Evolutionary conservation across 2,329 filamentous ascomycete species (phyloP).

Genomic region (Truncatella angustata): DNA sequence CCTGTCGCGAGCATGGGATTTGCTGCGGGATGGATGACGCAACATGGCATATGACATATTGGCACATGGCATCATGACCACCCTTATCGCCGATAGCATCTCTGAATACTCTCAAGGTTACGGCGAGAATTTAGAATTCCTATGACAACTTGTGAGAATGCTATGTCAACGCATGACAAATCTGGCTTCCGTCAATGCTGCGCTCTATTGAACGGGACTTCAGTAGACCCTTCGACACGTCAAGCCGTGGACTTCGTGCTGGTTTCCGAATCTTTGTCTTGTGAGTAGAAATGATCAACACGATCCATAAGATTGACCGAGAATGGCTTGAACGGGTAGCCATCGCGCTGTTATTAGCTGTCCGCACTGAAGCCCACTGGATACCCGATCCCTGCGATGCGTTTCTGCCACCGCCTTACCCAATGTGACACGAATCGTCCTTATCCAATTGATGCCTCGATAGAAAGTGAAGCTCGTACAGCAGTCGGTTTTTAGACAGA

Average conservation of each 20-base stretch:
- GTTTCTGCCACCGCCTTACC: conserved; percentile 6
- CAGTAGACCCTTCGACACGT: no score
- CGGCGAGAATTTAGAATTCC: no score
- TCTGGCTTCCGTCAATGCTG: no score
- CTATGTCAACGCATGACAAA: no score
- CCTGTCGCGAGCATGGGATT: background rate
- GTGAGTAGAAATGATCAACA: background rate
- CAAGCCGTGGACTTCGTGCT: no score
- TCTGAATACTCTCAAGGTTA: no score
- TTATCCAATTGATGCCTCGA: background rate
- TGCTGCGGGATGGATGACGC: background rate
- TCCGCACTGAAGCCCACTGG: no score
- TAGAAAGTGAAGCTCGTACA: background rate
- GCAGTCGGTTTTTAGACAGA: background rate
- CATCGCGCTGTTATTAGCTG: no score
- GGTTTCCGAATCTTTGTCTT: background rate
- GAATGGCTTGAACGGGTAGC: no score
- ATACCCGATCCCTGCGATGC: background rate
- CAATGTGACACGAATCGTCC: background rate
- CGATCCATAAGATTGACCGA: background rate
- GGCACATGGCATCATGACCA: background rate
- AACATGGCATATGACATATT: background rate
- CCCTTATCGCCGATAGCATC: background rate
- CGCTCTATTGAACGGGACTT: no score
- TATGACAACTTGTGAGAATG: no score